Conservation (phyloP, 345 rosid genomes). For the Melastoma malabathricum region DNA sequence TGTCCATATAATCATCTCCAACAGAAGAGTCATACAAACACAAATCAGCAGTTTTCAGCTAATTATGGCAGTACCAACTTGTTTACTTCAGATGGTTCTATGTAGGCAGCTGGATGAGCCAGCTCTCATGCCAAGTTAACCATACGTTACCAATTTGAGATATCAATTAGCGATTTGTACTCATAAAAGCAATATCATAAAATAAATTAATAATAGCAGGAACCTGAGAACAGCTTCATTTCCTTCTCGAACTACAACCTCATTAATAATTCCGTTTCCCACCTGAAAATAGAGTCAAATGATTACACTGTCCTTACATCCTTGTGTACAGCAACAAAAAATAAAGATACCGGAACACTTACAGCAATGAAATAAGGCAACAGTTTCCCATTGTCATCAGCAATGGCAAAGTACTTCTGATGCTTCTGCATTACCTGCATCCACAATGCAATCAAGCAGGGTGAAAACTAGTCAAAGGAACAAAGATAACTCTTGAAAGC, state of each 20-base stretch:
- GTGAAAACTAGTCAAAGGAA: not conserved
- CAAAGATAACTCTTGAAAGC: not conserved
- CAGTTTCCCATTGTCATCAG: constrained; percentile 51
- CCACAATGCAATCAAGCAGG: no score
- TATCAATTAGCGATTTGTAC: not conserved
- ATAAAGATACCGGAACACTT: constrained; percentile 12
- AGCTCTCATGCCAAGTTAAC: no score
- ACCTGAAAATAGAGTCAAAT: constrained; percentile 40
- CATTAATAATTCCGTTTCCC: constrained; percentile 84
- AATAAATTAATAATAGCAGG: constrained; percentile 7
- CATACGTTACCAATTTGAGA: no score
- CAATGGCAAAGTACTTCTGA: constrained; percentile 77
- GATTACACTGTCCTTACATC: not conserved
- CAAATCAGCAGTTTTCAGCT: no score
- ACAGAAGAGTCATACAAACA: no score
- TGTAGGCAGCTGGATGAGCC: no score
- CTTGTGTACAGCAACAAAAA: constrained; percentile 3
- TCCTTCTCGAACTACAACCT: constrained; percentile 69
- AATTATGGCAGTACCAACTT: no score
- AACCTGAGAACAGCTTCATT: constrained; percentile 99
- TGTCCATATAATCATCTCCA: no score
- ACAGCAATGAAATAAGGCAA: constrained; percentile 85
- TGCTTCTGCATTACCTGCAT: constrained; percentile 94
- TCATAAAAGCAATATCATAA: not conserved
- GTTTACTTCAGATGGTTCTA: no score